A percentile compares a stretch with the other conserved stretches of the same genome.
Conservation (phyloP, 2,329 filamentous ascomycete species). For the Fusarium citri region DNA sequence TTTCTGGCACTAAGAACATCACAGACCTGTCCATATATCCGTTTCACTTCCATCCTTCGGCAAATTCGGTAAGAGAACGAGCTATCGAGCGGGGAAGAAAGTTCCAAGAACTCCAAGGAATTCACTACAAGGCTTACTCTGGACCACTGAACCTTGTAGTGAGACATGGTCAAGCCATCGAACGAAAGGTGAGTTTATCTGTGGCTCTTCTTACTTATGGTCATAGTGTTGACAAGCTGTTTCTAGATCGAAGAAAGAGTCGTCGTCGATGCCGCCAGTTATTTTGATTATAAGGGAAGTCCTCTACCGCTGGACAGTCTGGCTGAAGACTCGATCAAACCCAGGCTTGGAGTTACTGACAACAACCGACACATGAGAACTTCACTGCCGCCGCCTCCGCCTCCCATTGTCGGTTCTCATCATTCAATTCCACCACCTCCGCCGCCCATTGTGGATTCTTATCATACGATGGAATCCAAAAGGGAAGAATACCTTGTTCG, state of each 20-base stretch:
- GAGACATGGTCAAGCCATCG: neutral
- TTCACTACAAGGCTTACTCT: neutral
- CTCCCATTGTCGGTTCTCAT: too few species aligned
- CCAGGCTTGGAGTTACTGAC: neutral
- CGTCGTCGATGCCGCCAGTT: neutral
- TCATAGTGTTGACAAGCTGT: neutral
- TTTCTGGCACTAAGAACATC: neutral
- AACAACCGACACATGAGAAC: neutral
- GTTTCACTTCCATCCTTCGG: neutral
- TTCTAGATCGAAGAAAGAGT: neutral
- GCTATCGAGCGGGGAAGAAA: neutral
- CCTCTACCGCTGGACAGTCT: neutral
- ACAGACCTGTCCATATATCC: neutral
- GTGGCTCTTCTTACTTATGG: fast-evolving
- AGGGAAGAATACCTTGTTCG: neutral
- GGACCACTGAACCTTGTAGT: neutral
- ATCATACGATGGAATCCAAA: neutral
- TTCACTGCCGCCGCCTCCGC: neutral
- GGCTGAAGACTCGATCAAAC: neutral
- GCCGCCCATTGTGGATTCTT: fast-evolving
- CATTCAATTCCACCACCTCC: too few species aligned
- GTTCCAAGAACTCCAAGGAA: neutral
- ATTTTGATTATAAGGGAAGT: neutral
- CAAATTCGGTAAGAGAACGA: neutral
- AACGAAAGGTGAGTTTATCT: neutral